These are phyloP conservation scores for Lactifluus subvellereus DNA, from an alignment of 768 basidiomycete genomes.

Conservation along the genomic window DNA sequence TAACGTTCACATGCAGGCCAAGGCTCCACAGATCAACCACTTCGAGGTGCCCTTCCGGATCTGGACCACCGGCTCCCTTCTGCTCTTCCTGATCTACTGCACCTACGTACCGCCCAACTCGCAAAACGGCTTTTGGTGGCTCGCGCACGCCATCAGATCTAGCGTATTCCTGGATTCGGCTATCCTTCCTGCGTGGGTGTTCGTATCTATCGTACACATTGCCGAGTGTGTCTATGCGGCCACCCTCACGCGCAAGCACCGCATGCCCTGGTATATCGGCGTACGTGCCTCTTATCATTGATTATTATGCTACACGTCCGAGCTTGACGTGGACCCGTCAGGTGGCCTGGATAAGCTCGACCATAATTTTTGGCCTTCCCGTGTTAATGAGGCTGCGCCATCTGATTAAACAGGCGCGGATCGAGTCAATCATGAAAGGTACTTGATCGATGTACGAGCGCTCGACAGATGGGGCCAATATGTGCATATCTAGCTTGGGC, in stretches of 20 bases:
- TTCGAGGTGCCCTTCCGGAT: conserved; percentile 43
- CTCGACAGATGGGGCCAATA: background rate
- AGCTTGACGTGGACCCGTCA: conserved; percentile 27
- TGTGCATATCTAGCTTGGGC: background rate
- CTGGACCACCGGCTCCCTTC: conserved; percentile 27
- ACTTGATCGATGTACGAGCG: conserved; percentile 32
- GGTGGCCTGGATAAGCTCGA: conserved; percentile 48
- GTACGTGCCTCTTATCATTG: conserved; percentile 31
- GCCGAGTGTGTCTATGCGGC: conserved; percentile 46
- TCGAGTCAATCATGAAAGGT: conserved; percentile 76
- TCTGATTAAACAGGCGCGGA: conserved; percentile 60
- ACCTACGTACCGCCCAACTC: conserved; percentile 28
- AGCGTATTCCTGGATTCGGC: conserved; percentile 29
- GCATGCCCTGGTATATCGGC: conserved; percentile 39
- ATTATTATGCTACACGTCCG: background rate
- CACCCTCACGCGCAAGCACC: conserved; percentile 46
- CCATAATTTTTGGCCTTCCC: conserved; percentile 50
- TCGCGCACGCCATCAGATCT: conserved; percentile 33
- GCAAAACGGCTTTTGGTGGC: conserved; percentile 23
- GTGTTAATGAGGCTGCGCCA: conserved; percentile 48
- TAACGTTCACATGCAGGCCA: conserved; percentile 6
- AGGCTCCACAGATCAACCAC: conserved; percentile 50
- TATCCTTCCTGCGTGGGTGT: conserved; percentile 33
- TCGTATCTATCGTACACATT: conserved; percentile 35
- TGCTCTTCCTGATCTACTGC: conserved; percentile 34